Base-by-base conservation (phyloP, 148 eudicot genomes). In the Chenopodium suecicum region DNA sequence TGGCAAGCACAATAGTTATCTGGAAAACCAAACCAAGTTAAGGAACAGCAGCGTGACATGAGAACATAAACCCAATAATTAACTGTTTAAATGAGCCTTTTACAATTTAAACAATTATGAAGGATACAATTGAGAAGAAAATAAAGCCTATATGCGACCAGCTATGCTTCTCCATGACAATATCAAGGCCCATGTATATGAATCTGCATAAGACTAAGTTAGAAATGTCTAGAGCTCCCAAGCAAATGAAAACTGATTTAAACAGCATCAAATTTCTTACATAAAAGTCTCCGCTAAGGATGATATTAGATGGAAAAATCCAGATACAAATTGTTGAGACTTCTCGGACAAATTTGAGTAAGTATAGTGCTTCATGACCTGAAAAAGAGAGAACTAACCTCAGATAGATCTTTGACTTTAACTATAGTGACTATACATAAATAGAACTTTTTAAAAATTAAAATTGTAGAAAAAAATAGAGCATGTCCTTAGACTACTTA, bases 171-270 rank as follows among this genome's bases (percentile, higher is more conserved):
- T 97, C 99, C 98, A 97, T 97, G 80, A 95, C 97, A 86, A 97
- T 94, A 89, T 97, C 99, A 88, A 97, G 94, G 64, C 99, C 99
- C 99, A 97, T 97, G 92, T 97, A 97, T 76, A 97, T 97, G 80
- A 97, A 97, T 86, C 99, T 97, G 97, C 87, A 87, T n/a, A 22
- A 32, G 66, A 85, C 74, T 72, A 62, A 84, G 73, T 46, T 47
- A 25, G 80, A 75, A 80, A 78, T 50, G 62, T 29, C 8, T 23
- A 80, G 6, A 44, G 58, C 54, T 22, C 71, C 60, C 44, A 8
- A 60, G 31, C 78, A 41, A 19, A 50, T 22, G 23, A 79, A 71
- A 67, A 22, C 20, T 19, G 27, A 29, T 13, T 5, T 4, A 63
- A 84, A 65, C 29, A 73, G 37, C 37, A 78, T 34, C n/a, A 19